phyloP scores from a whole-genome alignment of 495 filamentous ascomycete species.

The Tuber indicum region DNA sequence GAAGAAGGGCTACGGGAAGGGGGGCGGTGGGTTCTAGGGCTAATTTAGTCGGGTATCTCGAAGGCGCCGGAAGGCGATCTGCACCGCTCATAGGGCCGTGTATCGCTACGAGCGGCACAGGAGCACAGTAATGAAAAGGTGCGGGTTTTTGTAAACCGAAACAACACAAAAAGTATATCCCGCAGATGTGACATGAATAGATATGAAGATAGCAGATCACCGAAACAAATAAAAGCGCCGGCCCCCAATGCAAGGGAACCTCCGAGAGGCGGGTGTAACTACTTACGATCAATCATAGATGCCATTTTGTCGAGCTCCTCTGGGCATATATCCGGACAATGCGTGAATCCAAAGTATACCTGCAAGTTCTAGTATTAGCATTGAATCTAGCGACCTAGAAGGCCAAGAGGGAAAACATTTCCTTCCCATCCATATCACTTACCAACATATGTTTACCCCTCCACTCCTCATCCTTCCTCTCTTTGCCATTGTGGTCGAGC shows the following conservation, averaged over 20 bases:
- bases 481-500: constrained; percentile 70
- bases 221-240: background rate
- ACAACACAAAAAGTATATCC: background rate
- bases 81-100: background rate
- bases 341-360: constrained; percentile 97
- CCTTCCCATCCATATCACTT: constrained; percentile 25
- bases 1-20: background rate
- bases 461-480: constrained; percentile 68
- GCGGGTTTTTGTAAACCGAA: background rate
- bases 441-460: constrained; percentile 77
- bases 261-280: constrained; percentile 42
- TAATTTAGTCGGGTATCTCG: background rate
- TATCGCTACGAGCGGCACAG: background rate
- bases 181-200: background rate
- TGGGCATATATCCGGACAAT: constrained; percentile 97
- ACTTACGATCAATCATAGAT: constrained; percentile 75
- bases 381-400: background rate
- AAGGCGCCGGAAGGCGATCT: background rate
- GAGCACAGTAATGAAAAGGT: background rate
- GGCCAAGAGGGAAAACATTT: background rate
- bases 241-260: background rate
- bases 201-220: background rate
- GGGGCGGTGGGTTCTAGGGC: background rate
- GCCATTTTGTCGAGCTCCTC: constrained; percentile 99
- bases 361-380: constrained; percentile 35